Evolutionary conservation across 176 grass and related monocot species (phyloP).

Genomic region (Melocanna baccifera): DNA sequence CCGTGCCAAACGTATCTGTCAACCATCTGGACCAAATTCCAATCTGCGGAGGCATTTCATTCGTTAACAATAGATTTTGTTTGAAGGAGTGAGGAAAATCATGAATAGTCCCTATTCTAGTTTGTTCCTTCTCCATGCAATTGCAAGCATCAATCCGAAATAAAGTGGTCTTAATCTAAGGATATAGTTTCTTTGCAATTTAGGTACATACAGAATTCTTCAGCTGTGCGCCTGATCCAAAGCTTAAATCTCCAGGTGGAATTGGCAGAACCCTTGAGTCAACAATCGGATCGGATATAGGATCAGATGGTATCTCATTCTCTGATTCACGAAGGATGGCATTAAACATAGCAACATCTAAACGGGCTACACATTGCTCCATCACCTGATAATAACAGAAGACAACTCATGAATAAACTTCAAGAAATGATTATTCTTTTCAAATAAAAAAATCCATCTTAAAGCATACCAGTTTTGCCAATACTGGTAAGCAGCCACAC

Average conservation of each 20-base stretch:
- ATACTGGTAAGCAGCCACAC: slow-evolving; percentile 81
- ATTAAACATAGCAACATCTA: slow-evolving; percentile 96
- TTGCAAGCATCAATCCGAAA: background rate
- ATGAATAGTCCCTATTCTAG: background rate
- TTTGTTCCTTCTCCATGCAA: slow-evolving; percentile 4
- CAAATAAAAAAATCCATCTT: background rate
- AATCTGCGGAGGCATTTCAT: slow-evolving; percentile 46
- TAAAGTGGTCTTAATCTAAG: slow-evolving; percentile 5
- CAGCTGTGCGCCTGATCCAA: slow-evolving; percentile 87
- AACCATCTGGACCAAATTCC: slow-evolving; percentile 86
- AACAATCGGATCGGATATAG: slow-evolving; percentile 81
- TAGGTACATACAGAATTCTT: slow-evolving; percentile 72
- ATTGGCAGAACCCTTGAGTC: slow-evolving; percentile 86
- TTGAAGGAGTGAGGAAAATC: background rate
- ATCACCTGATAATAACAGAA: slow-evolving; percentile 69
- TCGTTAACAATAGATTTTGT: background rate
- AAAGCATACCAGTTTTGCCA: slow-evolving; percentile 66
- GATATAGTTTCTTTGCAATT: background rate
- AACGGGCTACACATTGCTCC: slow-evolving; percentile 83
- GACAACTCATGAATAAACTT: background rate
- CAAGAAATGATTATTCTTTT: background rate
- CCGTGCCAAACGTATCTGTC: slow-evolving; percentile 53
- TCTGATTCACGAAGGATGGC: slow-evolving; percentile 92
- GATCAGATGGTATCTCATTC: slow-evolving; percentile 84
- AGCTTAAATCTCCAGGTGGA: slow-evolving; percentile 70